These are phyloP conservation scores for Colletotrichum sp. DNA, from an alignment of 2,329 filamentous ascomycete genomes.

Conservation along the genomic window DNA sequence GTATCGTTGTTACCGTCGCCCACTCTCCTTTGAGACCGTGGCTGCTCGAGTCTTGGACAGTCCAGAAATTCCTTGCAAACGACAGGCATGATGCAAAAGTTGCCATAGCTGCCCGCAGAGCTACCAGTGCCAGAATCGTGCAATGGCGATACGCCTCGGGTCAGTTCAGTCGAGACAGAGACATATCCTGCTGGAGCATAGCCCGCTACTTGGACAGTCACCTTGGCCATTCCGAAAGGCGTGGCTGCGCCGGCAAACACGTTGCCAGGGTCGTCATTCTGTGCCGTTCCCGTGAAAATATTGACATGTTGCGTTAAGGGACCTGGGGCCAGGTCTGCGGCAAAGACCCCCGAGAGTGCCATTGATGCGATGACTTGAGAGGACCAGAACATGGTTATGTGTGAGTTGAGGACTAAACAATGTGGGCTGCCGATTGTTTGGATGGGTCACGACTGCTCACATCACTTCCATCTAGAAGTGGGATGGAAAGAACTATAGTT, in stretches of 20 bases:
- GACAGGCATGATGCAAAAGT: conserved; percentile 3
- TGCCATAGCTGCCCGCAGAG: not conserved
- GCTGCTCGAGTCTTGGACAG: not conserved
- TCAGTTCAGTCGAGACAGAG: not conserved
- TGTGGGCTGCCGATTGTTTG: not conserved
- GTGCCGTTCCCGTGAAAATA: not conserved
- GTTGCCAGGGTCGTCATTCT: not conserved
- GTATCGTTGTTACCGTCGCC: not conserved
- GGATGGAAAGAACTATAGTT: not conserved
- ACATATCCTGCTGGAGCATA: not conserved
- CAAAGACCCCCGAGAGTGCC: not conserved
- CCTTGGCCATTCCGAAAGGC: not conserved
- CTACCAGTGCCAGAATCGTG: conserved; percentile 2
- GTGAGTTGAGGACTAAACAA: not conserved
- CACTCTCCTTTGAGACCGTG: not conserved
- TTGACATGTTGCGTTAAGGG: not conserved
- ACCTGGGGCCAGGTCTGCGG: not conserved
- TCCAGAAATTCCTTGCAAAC: not conserved
- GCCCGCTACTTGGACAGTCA: not conserved
- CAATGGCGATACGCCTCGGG: not conserved
- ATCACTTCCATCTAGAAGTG: not conserved
- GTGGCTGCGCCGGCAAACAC: not conserved
- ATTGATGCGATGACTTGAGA: not conserved
- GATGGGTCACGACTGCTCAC: not conserved
- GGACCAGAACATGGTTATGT: not conserved